phyloP scores from a whole-genome alignment of 2,329 filamentous ascomycete species.

The Pseudogymnoascus sp. region DNA sequence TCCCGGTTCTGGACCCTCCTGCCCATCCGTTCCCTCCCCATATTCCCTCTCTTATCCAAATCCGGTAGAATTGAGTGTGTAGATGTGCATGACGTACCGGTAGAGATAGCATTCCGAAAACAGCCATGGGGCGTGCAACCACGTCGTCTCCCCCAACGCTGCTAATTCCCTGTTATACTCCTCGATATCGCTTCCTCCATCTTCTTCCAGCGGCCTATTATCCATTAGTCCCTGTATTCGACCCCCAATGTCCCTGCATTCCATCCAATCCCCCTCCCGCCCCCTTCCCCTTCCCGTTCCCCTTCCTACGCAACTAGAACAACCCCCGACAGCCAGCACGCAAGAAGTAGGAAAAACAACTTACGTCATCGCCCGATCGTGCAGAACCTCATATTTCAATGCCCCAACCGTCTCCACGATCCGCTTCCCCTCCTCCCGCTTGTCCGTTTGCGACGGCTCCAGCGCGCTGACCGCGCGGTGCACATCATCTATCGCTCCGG shows the following conservation, averaged over 20 bases:
- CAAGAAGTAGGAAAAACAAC: constrained; percentile 22
- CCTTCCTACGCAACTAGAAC: not conserved
- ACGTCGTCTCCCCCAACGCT: constrained; percentile 62
- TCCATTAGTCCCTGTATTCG: not conserved
- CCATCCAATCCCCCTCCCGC: not conserved
- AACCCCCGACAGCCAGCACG: not conserved
- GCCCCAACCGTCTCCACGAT: constrained; percentile 71
- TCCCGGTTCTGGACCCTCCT: constrained; percentile 11
- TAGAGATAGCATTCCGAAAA: constrained; percentile 94
- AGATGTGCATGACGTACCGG: constrained; percentile 34
- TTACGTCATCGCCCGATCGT: constrained; percentile 71
- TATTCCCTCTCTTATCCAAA: not conserved
- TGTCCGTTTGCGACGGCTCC: constrained; percentile 46
- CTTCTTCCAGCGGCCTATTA: constrained; percentile 25
- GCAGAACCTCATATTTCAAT: constrained; percentile 92
- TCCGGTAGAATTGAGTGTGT: not conserved
- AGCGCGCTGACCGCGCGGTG: constrained; percentile 59
- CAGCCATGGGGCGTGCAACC: constrained; percentile 83
- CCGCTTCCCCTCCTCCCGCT: constrained; percentile 71
- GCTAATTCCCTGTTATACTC: constrained; percentile 82
- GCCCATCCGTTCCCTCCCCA: not conserved
- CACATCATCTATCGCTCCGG: constrained; percentile 88
- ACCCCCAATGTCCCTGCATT: not conserved
- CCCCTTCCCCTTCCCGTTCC: not conserved
- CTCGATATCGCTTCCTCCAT: constrained; percentile 46